Conservation (phyloP, 208 protist genomes). For the Acanthamoeba triangularis region DNA sequence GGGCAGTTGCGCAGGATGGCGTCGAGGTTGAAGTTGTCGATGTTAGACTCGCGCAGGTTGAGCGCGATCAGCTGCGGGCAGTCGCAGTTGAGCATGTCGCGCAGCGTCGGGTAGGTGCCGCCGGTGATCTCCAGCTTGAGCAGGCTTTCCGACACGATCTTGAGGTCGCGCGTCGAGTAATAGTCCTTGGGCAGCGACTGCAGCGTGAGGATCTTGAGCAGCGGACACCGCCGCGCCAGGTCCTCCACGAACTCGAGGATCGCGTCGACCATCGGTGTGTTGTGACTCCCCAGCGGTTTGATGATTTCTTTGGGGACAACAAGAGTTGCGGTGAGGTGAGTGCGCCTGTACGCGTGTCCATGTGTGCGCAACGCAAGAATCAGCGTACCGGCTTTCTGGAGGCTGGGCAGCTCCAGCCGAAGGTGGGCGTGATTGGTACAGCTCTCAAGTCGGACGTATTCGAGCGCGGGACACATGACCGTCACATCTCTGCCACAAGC, state of each 20-base stretch:
- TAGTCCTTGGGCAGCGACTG: conserved; percentile 27
- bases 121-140: conserved; percentile 28
- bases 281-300: neutral
- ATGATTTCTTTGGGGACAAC: neutral
- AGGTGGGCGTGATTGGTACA: conserved; percentile 38
- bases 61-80: conserved; percentile 13
- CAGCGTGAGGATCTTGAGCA: conserved; percentile 33
- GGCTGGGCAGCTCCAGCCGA: neutral
- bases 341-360: too few species aligned
- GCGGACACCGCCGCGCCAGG: neutral
- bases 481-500: conserved; percentile 1
- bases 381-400: conserved; percentile 4
- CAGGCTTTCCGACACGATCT: conserved; percentile 20
- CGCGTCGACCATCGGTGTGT: conserved; percentile 20
- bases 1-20: neutral
- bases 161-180: conserved; percentile 64
- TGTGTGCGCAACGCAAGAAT: too few species aligned
- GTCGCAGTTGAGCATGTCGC: conserved; percentile 22
- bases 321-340: too few species aligned
- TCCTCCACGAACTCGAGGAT: conserved; percentile 33
- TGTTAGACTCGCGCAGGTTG: neutral
- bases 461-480: neutral
- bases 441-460: neutral
- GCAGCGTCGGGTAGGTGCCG: conserved; percentile 45
- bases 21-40: conserved; percentile 68